Percentiles rank a stretch among this genome's conserved stretches.
These are phyloP conservation scores for Claviceps humidiphila DNA, from an alignment of 2,329 filamentous ascomycete species.

Conservation along the genomic window DNA sequence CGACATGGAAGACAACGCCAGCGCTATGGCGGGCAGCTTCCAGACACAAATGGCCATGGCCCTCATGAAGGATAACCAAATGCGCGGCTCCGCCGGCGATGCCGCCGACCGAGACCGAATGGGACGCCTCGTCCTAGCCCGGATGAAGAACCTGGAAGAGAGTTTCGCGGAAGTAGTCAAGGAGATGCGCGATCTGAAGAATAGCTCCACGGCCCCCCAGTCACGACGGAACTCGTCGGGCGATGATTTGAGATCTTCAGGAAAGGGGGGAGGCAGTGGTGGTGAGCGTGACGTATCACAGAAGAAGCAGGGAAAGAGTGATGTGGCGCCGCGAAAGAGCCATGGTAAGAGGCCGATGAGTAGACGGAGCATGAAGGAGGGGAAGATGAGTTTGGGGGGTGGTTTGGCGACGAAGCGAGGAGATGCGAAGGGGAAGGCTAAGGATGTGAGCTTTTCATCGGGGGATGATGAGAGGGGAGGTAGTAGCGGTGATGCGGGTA, in stretches of 20 bases:
- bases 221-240: constrained; percentile 40
- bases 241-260: constrained; percentile 20
- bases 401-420: constrained; percentile 14
- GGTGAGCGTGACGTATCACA: constrained; percentile 3
- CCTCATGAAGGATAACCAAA: constrained; percentile 42
- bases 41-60: constrained; percentile 69
- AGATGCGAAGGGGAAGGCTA: constrained; percentile 33
- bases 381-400: constrained; percentile 14
- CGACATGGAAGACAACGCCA: constrained; percentile 46
- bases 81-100: constrained; percentile 31
- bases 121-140: constrained; percentile 67
- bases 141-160: constrained; percentile 89
- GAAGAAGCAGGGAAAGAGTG: constrained; percentile 15
- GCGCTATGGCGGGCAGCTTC: constrained; percentile 60
- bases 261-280: constrained; percentile 15
- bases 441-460: constrained; percentile 26
- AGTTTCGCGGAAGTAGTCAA: constrained; percentile 77
- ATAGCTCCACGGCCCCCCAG: constrained; percentile 30
- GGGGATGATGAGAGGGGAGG: constrained; percentile 22
- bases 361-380: constrained; percentile 29
- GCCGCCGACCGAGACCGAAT: constrained; percentile 49
- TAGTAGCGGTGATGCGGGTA: constrained; percentile 17
- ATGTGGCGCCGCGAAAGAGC: constrained; percentile 15
- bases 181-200: constrained; percentile 57
- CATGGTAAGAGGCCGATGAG: constrained; percentile 22